Evolutionary conservation across 2,329 filamentous ascomycete species (phyloP).

Genomic region (Sporothrix pseudoabietina): DNA sequence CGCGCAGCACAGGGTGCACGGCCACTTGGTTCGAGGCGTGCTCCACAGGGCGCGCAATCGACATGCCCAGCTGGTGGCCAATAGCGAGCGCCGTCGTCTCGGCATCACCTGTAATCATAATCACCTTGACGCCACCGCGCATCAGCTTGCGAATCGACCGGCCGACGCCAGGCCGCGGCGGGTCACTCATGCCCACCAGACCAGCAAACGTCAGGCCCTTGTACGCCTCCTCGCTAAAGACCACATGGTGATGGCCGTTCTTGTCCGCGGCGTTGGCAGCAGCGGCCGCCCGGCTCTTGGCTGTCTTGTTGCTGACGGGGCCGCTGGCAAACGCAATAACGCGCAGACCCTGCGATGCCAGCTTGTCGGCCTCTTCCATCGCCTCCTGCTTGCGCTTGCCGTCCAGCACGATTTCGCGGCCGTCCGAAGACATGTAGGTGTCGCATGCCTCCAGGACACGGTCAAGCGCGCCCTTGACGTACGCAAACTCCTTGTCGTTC

Average conservation of each 20-base stretch:
- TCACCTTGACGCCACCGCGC: constrained; percentile 92
- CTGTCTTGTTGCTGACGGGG: constrained; percentile 43
- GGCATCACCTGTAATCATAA: constrained; percentile 98
- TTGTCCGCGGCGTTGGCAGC: constrained; percentile 39
- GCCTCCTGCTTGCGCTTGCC: constrained; percentile 73
- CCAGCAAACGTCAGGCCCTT: constrained; percentile 85
- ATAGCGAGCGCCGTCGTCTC: constrained; percentile 94
- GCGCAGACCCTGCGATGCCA: constrained; percentile 86
- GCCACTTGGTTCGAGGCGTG: constrained; percentile 59
- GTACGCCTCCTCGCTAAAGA: constrained; percentile 70
- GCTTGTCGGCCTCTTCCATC: constrained; percentile 74
- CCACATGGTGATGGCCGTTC: constrained; percentile 45
- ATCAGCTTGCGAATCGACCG: constrained; percentile 86
- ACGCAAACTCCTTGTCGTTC: constrained; percentile 75
- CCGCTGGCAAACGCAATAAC: constrained; percentile 95
- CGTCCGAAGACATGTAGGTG: constrained; percentile 84
- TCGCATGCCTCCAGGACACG: constrained; percentile 84
- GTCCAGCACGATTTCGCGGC: constrained; percentile 83
- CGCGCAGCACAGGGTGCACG: constrained; percentile 73
- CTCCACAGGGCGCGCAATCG: constrained; percentile 61
- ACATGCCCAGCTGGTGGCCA: constrained; percentile 93
- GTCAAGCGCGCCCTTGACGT: constrained; percentile 94
- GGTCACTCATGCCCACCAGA: constrained; percentile 95
- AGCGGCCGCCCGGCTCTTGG: constrained; percentile 55
- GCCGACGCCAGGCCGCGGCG: constrained; percentile 85